A percentile compares a stretch with the other conserved stretches of the same genome.
phyloP scores from a whole-genome alignment of 345 rosid species.

The Citrus medica region DNA sequence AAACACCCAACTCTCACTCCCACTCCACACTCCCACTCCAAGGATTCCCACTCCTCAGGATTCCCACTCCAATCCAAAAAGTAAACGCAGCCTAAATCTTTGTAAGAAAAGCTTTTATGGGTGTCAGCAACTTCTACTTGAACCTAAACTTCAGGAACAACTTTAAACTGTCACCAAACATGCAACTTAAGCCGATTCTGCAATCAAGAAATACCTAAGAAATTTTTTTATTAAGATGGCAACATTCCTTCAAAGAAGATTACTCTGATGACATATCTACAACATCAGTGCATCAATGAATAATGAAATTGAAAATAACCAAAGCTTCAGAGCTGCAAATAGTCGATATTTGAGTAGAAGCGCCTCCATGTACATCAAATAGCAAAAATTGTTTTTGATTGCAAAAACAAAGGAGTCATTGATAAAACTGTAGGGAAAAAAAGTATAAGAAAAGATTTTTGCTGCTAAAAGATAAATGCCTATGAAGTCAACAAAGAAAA shows the following conservation, averaged over 20 bases:
- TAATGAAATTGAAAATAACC: not conserved
- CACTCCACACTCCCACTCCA: no score
- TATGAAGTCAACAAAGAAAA: not conserved
- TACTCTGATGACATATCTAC: not conserved
- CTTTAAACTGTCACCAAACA: not conserved
- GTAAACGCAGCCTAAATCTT: no score
- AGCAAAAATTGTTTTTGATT: not conserved
- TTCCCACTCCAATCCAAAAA: no score
- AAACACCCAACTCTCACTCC: no score
- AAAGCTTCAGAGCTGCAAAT: not conserved
- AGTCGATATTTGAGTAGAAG: not conserved
- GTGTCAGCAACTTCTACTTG: not conserved
- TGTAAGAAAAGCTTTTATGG: not conserved
- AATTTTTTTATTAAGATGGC: not conserved
- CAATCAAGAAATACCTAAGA: not conserved
- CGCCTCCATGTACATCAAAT: not conserved
- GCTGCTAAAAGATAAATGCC: not conserved
- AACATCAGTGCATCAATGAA: not conserved
- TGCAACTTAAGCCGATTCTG: not conserved
- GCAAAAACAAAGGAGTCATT: not conserved
- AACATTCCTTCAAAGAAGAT: not conserved
- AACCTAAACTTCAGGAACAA: not conserved
- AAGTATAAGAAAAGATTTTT: constrained; percentile 16
- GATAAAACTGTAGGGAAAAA: not conserved
- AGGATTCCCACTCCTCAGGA: no score